These are phyloP conservation scores for Choanephora cucurbitarum DNA, from an alignment of 371 early-diverging fungal genomes.

Conservation along the genomic window DNA sequence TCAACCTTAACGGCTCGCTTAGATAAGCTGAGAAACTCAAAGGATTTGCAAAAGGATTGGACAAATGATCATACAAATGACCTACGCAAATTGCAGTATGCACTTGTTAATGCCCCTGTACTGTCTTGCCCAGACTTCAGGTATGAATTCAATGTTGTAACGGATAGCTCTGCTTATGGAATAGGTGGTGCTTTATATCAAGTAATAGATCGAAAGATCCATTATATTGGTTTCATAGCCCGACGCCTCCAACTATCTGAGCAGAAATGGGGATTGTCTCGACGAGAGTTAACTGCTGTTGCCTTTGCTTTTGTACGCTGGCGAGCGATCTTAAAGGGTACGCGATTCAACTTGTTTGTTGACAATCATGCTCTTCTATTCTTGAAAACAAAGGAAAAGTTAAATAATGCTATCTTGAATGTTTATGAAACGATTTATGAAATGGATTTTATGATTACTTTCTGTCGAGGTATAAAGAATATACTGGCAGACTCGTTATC, in stretches of 20 bases:
- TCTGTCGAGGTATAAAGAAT: conserved; percentile 3
- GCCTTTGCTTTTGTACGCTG: conserved; percentile 18
- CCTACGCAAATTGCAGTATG: conserved; percentile 10
- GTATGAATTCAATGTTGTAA: conserved; percentile 32
- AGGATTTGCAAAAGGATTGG: conserved; percentile 9
- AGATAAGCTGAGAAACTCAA: conserved; percentile 19
- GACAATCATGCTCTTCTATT: conserved; percentile 1
- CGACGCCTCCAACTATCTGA: conserved; percentile 19
- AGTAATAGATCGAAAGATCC: conserved; percentile 10
- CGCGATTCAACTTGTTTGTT: conserved; percentile 6
- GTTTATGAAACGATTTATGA: conserved; percentile 3
- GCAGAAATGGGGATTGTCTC: conserved; percentile 15
- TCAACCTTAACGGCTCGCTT: conserved; percentile 22
- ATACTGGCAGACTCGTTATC: background rate
- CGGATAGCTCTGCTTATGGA: conserved; percentile 41
- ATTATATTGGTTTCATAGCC: conserved; percentile 24
- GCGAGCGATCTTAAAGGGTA: conserved; percentile 22
- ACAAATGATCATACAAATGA: background rate
- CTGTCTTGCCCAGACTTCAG: conserved; percentile 25
- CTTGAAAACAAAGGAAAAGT: conserved; percentile 10
- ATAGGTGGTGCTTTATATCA: conserved; percentile 38
- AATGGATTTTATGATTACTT: background rate
- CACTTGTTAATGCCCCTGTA: conserved; percentile 8
- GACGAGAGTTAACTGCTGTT: conserved; percentile 19
- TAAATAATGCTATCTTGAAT: background rate